Evolutionary conservation across 2,329 filamentous ascomycete genomes (phyloP), one percentile per base, ranked within the genome.

Genomic region (Colletotrichum abscissum): DNA sequence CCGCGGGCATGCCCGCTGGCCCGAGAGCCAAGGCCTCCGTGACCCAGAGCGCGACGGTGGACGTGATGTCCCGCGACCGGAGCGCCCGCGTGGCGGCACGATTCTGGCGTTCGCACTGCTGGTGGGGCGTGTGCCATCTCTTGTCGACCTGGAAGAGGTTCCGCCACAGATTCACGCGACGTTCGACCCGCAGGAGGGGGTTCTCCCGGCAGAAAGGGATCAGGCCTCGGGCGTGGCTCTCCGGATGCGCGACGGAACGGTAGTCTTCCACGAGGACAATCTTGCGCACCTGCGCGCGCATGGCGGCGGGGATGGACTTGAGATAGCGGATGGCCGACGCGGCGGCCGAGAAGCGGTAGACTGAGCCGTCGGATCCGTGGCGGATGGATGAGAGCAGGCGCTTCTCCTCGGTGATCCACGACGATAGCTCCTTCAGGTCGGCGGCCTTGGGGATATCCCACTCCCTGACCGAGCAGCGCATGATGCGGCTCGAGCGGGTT

Each of bases 171-270:
- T 38, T 60, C 4, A 67, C 63, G 2, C 69, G 57, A 5, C 69
- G 69, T 12, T 71, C 33, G 16, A 71, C n/a, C 4, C 24, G 42
- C 4, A 71, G 63, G 1, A 22, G 46, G 12, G 33, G 49, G 35
- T 67, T 67, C 16, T 63, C 56, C 26, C 24, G 22, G 35, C 69
- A 71, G n/a, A 46, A 63, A 4, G 63, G 69, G 28, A 71, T 71
- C 0, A 71, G 56, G 14, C 69, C 69, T 2, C 42, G 33, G 3
- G 38, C 69, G n/a, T 71, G 69, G 30, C 63, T 38, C 16, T 71
- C 56, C 1, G 63, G 19, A 3, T 58, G 46, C 5, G 11, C 55
- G 3, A 67, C 55, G 22, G 68, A 30, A 2, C 9, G n/a, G 1
- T 24, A 52, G 12, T 71, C 69, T 22, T 71, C 69, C 3, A 62